Evolutionary conservation across 2,329 filamentous ascomycete genomes (phyloP).

Genomic region (Colletotrichum tabaci): DNA sequence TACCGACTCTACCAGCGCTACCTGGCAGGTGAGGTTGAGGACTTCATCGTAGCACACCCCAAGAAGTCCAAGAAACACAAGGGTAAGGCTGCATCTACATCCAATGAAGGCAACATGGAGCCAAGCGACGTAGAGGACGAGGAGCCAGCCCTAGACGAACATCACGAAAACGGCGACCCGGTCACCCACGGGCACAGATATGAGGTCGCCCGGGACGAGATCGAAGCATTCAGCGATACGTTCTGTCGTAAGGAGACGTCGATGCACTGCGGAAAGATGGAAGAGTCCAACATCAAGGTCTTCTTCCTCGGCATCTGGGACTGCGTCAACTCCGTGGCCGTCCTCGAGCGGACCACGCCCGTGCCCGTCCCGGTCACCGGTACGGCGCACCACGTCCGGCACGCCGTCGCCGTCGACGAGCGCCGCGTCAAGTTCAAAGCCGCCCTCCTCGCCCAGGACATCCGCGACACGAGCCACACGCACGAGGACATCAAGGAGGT

Average conservation of each 20-base stretch:
- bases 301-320: slow-evolving; percentile 71
- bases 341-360: slow-evolving; percentile 56
- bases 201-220: slow-evolving; percentile 51
- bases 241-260: slow-evolving; percentile 59
- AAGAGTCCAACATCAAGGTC: slow-evolving; percentile 59
- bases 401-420: slow-evolving; percentile 69
- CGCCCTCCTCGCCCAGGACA: slow-evolving; percentile 61
- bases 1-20: slow-evolving; percentile 61
- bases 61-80: slow-evolving; percentile 25
- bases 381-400: slow-evolving; percentile 63
- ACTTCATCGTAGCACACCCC: slow-evolving; percentile 47
- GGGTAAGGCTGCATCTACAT: slow-evolving; percentile 27
- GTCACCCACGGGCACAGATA: slow-evolving; percentile 46
- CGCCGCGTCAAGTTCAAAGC: slow-evolving; percentile 70
- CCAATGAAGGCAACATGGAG: neutral
- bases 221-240: slow-evolving; percentile 62
- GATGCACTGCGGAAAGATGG: slow-evolving; percentile 28
- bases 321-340: slow-evolving; percentile 66
- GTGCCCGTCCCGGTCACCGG: slow-evolving; percentile 56
- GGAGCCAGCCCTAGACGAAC: slow-evolving; percentile 43
- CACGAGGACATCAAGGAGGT: slow-evolving; percentile 63
- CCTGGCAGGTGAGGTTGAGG: slow-evolving; percentile 55
- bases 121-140: slow-evolving; percentile 49
- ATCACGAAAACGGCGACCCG: slow-evolving; percentile 42
- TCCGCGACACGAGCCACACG: slow-evolving; percentile 45